These are phyloP conservation scores for Bromus sterilis DNA, from an alignment of 176 grass and related monocot species.

Conservation along the genomic window DNA sequence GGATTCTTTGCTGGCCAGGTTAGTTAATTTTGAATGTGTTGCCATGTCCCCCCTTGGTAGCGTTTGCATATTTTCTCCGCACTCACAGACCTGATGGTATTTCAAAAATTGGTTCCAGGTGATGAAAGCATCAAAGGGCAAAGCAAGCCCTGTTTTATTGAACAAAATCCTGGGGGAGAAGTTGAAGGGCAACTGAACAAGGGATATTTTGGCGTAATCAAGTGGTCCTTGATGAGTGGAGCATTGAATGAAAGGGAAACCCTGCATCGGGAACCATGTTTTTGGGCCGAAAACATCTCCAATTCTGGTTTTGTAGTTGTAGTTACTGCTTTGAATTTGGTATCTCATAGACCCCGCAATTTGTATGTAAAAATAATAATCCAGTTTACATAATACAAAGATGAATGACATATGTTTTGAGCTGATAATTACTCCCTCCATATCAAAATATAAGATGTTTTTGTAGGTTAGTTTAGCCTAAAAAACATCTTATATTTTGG, in stretches of 20 bases:
- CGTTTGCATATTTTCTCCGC: background rate
- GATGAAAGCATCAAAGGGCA: conserved; percentile 97
- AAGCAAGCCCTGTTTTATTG: conserved; percentile 80
- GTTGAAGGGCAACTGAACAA: conserved; percentile 41
- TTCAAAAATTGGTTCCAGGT: conserved; percentile 45
- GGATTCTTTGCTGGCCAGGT: conserved; percentile 93
- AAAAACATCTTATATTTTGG: no score
- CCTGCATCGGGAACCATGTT: background rate
- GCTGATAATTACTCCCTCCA: no score
- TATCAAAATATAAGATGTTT: no score
- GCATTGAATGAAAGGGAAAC: background rate
- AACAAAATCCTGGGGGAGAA: conserved; percentile 25
- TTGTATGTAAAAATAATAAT: background rate
- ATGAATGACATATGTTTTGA: background rate
- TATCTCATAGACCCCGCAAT: background rate
- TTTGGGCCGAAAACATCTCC: background rate
- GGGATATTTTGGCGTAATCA: background rate
- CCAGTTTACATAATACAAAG: background rate
- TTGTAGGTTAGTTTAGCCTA: no score
- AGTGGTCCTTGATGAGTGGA: background rate
- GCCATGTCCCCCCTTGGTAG: background rate
- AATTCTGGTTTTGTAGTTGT: background rate
- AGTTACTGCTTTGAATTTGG: background rate
- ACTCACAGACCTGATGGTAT: background rate
- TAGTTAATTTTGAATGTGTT: background rate